Evolutionary conservation across 768 basidiomycete species (phyloP), one percentile per base, ranked within the genome.

Genomic region (Suillus tomentosus): DNA sequence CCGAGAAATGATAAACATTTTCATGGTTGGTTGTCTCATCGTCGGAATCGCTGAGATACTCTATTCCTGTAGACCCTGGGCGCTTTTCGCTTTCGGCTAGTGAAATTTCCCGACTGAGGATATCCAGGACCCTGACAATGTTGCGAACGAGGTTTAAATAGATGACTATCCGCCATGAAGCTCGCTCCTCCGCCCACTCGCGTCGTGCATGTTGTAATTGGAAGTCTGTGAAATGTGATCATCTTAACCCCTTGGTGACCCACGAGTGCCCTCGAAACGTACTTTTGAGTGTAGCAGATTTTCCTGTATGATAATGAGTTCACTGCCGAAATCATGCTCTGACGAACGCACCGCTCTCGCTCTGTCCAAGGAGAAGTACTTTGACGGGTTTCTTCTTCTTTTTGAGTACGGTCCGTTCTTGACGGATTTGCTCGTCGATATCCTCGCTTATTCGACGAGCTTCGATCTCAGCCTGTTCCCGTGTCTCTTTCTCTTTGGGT

Each of bases 231-330:
- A 48, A 60, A 27, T 22, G 37, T 60, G 42, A 68, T 64, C 34
- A 67, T 64, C 36, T 67, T 22, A 71, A 62, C 63, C 15, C 5
- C 54, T 65, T 47, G 22, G 40, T 22, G 50, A n/a, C 51, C 14
- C 27, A 64, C 9, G 36, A 43, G 47, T 19, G 5, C 53, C 53
- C 15, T 62, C 60, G 62, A 37, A 7, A 64, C 80, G 57, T 68
- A 91, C 90, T 92, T 77, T 93, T 93, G 62, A 93, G 71, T 0
- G 90, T 91, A 34, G 91, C 90, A 0, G 89, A 90, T 74, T 93
- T 93, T 39, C 88, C 79, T 79, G 42, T 51, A 42, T 31, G 14
- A 63, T 40, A 65, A 72, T 60, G 62, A 74, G 47, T 63, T 63
- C 34, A 69, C 68, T 37, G 65, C 31, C 54, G 13, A 31, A 42